Conservation (phyloP, 805 yeast genomes). For the Zygoascus bituminiphila region DNA sequence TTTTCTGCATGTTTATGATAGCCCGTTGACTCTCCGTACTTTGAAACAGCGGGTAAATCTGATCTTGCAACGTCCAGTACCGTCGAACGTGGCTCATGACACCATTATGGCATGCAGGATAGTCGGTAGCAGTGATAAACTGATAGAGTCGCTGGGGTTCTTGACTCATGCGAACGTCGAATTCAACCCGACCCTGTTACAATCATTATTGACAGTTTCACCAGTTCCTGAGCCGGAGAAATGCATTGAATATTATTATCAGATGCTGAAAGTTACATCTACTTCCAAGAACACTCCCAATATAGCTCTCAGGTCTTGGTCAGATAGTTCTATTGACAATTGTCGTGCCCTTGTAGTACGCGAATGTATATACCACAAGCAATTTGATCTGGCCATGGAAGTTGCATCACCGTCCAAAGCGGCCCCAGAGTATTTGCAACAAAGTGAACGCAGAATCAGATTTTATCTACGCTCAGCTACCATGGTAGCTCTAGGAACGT, state of each 20-base stretch:
- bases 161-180: neutral
- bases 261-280: neutral
- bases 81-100: neutral
- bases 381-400: slow-evolving; percentile 1
- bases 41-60: neutral
- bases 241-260: neutral
- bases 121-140: neutral
- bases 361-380: neutral
- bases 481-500: neutral
- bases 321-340: neutral
- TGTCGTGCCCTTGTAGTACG: neutral
- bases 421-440: neutral
- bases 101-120: neutral
- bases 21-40: slow-evolving; percentile 1
- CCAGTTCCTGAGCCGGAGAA: neutral
- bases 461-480: neutral
- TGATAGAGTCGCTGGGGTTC: neutral
- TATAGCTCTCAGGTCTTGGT: too few relatives aligned
- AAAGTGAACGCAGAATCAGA: neutral
- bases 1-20: slow-evolving; percentile 1
- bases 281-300: neutral
- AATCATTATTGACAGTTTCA: neutral
- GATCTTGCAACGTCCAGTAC: neutral
- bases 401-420: neutral
- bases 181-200: neutral